Evolutionary conservation across 768 basidiomycete species (phyloP).

Genomic region (Lyophyllum atratum): DNA sequence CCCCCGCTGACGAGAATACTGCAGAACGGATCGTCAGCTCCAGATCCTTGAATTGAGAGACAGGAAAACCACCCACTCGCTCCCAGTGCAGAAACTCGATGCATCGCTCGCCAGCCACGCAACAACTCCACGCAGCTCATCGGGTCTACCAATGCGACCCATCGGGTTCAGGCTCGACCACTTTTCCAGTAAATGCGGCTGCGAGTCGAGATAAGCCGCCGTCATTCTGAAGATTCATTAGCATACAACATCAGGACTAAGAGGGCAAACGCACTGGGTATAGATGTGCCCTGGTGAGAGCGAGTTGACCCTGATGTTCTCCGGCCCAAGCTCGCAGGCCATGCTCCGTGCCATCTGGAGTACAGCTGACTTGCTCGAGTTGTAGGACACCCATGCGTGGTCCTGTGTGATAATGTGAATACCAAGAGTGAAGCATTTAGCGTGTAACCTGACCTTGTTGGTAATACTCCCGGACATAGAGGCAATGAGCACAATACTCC

Average conservation of each 20-base stretch:
- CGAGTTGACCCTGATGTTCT: constrained; percentile 72
- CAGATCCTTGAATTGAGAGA: not conserved
- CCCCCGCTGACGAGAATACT: constrained; percentile 66
- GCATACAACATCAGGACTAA: not conserved
- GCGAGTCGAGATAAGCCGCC: constrained; percentile 63
- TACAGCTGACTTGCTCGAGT: constrained; percentile 76
- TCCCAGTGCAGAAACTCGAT: constrained; percentile 77
- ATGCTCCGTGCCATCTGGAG: constrained; percentile 81
- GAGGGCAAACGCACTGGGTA: constrained; percentile 46
- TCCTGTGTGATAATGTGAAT: constrained; percentile 36
- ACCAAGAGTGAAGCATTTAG: not conserved
- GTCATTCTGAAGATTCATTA: constrained; percentile 58
- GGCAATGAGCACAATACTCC: constrained; percentile 65
- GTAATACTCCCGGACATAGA: constrained; percentile 60
- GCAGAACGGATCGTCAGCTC: constrained; percentile 1
- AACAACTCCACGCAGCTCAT: constrained; percentile 73
- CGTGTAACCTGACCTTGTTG: constrained; percentile 7
- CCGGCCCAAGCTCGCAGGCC: constrained; percentile 74
- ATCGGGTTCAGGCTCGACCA: constrained; percentile 75
- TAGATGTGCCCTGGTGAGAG: constrained; percentile 80
- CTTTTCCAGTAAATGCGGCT: constrained; percentile 62
- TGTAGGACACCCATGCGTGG: constrained; percentile 77
- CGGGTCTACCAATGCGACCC: constrained; percentile 68
- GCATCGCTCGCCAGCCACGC: constrained; percentile 77
- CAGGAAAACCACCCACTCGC: constrained; percentile 60